Base-by-base conservation (phyloP, 192 early-diverging fungal species). In the Backusella parvicylindrica region DNA sequence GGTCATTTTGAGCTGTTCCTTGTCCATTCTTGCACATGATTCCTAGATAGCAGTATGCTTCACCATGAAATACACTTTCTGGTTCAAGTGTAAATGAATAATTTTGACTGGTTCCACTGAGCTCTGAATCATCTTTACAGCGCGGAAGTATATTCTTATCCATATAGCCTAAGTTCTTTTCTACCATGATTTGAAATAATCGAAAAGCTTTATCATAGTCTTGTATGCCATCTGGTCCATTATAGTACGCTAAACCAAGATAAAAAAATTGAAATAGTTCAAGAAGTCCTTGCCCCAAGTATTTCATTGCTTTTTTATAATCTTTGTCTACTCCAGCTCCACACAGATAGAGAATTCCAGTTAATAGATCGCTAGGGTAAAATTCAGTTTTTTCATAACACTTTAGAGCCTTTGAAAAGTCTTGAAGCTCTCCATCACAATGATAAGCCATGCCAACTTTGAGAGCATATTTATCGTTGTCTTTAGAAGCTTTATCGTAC, bases 281-380 rank as follows among this genome's bases (percentile, higher is more conserved):
- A 41, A 1, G 0, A 41, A 0, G 0, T n/a, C 3, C 3, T n/a
- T 2, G 2, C 2, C 23, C 1, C 2, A 53, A 53, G 7, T 9
- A 23, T 23, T 53, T n/a, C 9, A 53, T 53, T 1, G 50, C 50
- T 53, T 53, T 53, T 53, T 53, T n/a, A 6, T 9, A 9, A n/a
- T 53, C 8, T 23, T 53, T n/a, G 4, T 53, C 21, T 53, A 23
- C 8, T 26, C 50, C 50, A 23, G 21, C 3, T 23, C 23, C 50
- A 53, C 1, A 53, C 21, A 12, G 3, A 13, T 41, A 41, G 12
- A 41, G 40, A 41, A 41, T 8, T 1, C 40, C 40, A 41, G 9
- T 5, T 41, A 1, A 41, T n/a, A n/a, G n/a, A n/a, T n/a, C n/a
- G 33, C 6, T n/a, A 35, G 33, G 6, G 6, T 6, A 1, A 41